Percentiles rank a stretch among this genome's conserved stretches.
phyloP scores from a whole-genome alignment of 1,139 yeast species.

The Sugiyamaella castrensis region DNA sequence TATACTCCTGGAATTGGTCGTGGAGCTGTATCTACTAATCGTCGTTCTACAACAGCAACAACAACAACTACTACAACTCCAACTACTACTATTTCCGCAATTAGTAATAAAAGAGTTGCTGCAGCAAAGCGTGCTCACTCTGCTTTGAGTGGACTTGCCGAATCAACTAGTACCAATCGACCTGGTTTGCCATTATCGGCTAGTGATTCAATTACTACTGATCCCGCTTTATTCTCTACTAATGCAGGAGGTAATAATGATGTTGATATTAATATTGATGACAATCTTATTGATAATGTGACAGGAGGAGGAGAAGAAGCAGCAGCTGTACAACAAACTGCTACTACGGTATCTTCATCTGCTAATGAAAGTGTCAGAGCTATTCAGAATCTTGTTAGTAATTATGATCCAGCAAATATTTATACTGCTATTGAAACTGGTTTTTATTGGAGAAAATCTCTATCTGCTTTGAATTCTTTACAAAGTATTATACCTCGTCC shows the following conservation, averaged over 20 bases:
- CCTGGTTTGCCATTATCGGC: conserved; percentile 5
- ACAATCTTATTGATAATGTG: too few species aligned
- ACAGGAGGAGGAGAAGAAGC: too few species aligned
- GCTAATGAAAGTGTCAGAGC: conserved; percentile 10
- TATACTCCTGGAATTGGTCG: conserved; percentile 5
- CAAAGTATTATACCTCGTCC: conserved; percentile 5
- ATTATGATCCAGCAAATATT: conserved; percentile 8
- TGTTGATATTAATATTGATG: not conserved
- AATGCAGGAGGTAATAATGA: not conserved
- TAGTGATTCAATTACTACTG: conserved; percentile 10
- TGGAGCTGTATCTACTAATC: not conserved
- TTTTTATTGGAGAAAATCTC: conserved; percentile 11
- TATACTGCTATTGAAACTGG: conserved; percentile 14
- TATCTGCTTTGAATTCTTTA: not conserved
- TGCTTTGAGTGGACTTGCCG: conserved; percentile 4
- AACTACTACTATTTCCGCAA: not conserved
- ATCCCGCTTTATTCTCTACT: conserved; percentile 11
- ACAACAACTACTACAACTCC: not conserved
- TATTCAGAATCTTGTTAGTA: conserved; percentile 9
- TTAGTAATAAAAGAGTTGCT: not conserved
- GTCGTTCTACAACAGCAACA: not conserved
- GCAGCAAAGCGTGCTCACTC: not conserved
- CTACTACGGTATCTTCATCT: conserved; percentile 8
- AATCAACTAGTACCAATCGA: not conserved
- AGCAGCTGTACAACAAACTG: not conserved